phyloP scores from a whole-genome alignment of 805 yeast genomes.

The Pichia nanzhaoensis region DNA sequence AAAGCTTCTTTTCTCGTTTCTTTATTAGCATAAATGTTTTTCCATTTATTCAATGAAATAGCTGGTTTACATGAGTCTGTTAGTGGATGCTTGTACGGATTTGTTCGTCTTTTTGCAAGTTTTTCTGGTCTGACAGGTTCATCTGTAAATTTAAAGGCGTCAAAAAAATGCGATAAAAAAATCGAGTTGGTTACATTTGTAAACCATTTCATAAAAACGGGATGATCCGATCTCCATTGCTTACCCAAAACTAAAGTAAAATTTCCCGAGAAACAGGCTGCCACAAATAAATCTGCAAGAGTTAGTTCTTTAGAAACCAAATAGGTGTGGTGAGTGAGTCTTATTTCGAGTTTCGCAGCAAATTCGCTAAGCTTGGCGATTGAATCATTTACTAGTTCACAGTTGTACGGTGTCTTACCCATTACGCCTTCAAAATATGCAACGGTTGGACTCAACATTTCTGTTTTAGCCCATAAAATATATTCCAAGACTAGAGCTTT shows the following conservation, averaged over 20 bases:
- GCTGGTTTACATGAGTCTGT: slow-evolving; percentile 69
- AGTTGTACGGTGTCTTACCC: slow-evolving; percentile 72
- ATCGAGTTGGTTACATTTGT: slow-evolving; percentile 38
- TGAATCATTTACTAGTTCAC: slow-evolving; percentile 40
- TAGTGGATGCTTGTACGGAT: slow-evolving; percentile 63
- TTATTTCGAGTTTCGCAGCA: slow-evolving; percentile 48
- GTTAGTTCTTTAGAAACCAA: slow-evolving; percentile 43
- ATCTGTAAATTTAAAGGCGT: slow-evolving; percentile 51
- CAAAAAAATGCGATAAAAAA: slow-evolving; percentile 43
- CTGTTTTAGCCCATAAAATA: slow-evolving; percentile 71
- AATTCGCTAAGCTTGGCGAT: slow-evolving; percentile 33
- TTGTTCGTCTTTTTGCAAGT: slow-evolving; percentile 63
- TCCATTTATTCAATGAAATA: slow-evolving; percentile 83
- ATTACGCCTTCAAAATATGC: slow-evolving; percentile 50
- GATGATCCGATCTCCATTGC: slow-evolving; percentile 45
- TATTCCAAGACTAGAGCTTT: slow-evolving; percentile 65
- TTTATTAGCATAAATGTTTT: slow-evolving; percentile 93
- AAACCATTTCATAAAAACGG: slow-evolving; percentile 49
- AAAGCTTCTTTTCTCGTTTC: slow-evolving; percentile 91
- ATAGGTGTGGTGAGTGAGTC: slow-evolving; percentile 38
- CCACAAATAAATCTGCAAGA: slow-evolving; percentile 39
- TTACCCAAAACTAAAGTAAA: slow-evolving; percentile 41
- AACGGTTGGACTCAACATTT: slow-evolving; percentile 44
- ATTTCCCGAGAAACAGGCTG: slow-evolving; percentile 40
- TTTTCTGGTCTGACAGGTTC: slow-evolving; percentile 63